These are phyloP conservation scores for Acanthamoeba culbertsoni DNA, from an alignment of 208 protist species.

Conservation along the genomic window DNA sequence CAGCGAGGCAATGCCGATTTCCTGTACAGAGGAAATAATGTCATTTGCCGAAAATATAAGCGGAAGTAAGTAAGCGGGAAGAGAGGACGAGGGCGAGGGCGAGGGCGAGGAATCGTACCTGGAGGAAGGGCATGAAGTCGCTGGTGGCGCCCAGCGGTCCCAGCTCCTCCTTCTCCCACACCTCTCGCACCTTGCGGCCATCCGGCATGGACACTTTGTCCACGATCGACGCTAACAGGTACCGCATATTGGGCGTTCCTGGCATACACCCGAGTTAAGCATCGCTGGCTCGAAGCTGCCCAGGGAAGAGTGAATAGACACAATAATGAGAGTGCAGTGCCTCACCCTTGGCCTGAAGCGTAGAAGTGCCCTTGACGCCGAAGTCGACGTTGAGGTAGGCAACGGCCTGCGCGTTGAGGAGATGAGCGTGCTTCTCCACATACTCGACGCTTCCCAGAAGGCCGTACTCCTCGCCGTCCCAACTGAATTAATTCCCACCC, in stretches of 20 bases:
- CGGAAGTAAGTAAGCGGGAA: background rate
- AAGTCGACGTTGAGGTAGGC: slow-evolving; percentile 61
- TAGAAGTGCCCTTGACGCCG: background rate
- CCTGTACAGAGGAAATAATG: background rate
- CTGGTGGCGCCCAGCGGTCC: background rate
- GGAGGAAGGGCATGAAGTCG: slow-evolving; percentile 35
- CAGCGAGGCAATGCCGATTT: slow-evolving; percentile 9
- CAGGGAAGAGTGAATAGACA: background rate
- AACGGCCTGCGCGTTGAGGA: background rate
- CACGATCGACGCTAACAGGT: background rate
- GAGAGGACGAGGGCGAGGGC: background rate
- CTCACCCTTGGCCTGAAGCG: background rate
- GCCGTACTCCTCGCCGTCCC: slow-evolving; percentile 65
- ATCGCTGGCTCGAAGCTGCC: background rate
- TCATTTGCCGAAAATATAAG: background rate
- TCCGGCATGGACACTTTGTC: slow-evolving; percentile 19
- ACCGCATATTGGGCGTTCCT: slow-evolving; percentile 9
- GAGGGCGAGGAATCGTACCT: background rate
- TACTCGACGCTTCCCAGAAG: slow-evolving; percentile 52
- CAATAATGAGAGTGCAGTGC: background rate
- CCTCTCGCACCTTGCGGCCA: background rate
- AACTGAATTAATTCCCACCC: background rate
- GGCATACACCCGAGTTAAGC: background rate
- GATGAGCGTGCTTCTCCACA: slow-evolving; percentile 27
- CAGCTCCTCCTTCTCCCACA: background rate